These are phyloP conservation scores for Irpex rosettiformis DNA, from an alignment of 1,284 basidiomycete species.

Conservation along the genomic window DNA sequence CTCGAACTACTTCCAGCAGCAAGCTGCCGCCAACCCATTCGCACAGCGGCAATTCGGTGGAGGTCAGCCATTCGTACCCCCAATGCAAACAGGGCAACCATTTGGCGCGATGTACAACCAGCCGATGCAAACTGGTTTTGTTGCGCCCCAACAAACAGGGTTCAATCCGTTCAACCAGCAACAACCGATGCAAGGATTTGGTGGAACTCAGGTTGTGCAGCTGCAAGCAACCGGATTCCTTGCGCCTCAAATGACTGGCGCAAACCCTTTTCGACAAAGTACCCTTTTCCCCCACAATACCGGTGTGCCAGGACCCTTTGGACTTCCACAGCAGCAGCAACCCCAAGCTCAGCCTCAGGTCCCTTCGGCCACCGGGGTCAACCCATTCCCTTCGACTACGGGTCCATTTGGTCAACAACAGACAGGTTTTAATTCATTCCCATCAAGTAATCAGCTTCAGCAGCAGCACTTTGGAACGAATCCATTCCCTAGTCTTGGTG, in stretches of 20 bases:
- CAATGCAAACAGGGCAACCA: slow-evolving; percentile 43
- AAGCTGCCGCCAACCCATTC: slow-evolving; percentile 78
- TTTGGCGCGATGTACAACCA: slow-evolving; percentile 37
- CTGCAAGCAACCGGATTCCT: slow-evolving; percentile 43
- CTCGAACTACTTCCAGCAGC: slow-evolving; percentile 57
- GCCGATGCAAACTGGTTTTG: slow-evolving; percentile 28
- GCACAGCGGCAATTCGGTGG: slow-evolving; percentile 59
- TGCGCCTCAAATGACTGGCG: slow-evolving; percentile 67
- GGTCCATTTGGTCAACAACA: slow-evolving; percentile 14
- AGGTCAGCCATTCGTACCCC: slow-evolving; percentile 44
- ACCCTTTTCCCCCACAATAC: slow-evolving; percentile 58
- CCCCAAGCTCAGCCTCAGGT: slow-evolving; percentile 12
- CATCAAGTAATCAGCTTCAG: slow-evolving; percentile 10
- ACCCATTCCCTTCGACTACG: slow-evolving; percentile 27
- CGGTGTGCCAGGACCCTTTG: slow-evolving; percentile 31
- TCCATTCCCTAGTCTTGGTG: slow-evolving; percentile 17
- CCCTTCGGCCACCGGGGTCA: slow-evolving; percentile 20
- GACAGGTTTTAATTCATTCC: slow-evolving; percentile 14
- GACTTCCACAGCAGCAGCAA: slow-evolving; percentile 16
- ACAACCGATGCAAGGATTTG: slow-evolving; percentile 40
- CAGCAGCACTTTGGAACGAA: slow-evolving; percentile 17
- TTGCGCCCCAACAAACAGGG: slow-evolving; percentile 24
- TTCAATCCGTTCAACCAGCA: slow-evolving; percentile 25
- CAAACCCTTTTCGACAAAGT: slow-evolving; percentile 71
- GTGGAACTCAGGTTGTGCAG: slow-evolving; percentile 48